Evolutionary conservation across 2,329 filamentous ascomycete species (phyloP), one percentile per base, ranked within the genome.

Genomic region (Monilinia laxa): DNA sequence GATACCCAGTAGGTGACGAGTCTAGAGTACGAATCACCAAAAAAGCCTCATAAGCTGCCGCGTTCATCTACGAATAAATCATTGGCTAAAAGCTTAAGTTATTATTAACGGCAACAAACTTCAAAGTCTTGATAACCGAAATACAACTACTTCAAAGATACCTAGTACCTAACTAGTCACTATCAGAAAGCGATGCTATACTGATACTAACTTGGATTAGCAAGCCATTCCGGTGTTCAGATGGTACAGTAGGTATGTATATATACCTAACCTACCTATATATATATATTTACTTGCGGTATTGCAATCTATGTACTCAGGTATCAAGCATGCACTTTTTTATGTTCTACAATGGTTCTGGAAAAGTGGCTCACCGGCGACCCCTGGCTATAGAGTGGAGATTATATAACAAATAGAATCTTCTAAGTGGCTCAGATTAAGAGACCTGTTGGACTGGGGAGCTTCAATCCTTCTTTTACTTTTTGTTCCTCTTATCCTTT

Each of bases 21-120:
- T 60, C n/a, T 51, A 59, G 45, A 60, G 49, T 51, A 51, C 45
- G 45, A 60, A 60, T 59, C 31, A 35, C 12, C 11, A 14, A 42
- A 42, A 51, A 51, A 23, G 14, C 16, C 45, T 14, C 28, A 10
- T 6, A 20, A 38, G 31, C 58, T 25, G 40, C 49, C 4, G 58
- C 12, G 28, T 60, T 18, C 28, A 38, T 51, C n/a, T 60, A 51
- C 28, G 28, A 51, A 45, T n/a, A 38, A 60, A 45, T 20, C 23
- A 51, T 60, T 60, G 45, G 28, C 11, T 23, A 12, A 51, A 4
- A n/a, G n/a, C n/a, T n/a, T n/a, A n/a, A n/a, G 45, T 20, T 16
- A 18, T n/a, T 47, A 49, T 49, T 23, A 20, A 20, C 42, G 45
- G 25, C 20, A 45, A 45, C 16, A 35, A 35, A 35, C 31, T 35